Conservation (phyloP, 2,329 filamentous ascomycete species). For the Arthrobotrys sinensis region DNA sequence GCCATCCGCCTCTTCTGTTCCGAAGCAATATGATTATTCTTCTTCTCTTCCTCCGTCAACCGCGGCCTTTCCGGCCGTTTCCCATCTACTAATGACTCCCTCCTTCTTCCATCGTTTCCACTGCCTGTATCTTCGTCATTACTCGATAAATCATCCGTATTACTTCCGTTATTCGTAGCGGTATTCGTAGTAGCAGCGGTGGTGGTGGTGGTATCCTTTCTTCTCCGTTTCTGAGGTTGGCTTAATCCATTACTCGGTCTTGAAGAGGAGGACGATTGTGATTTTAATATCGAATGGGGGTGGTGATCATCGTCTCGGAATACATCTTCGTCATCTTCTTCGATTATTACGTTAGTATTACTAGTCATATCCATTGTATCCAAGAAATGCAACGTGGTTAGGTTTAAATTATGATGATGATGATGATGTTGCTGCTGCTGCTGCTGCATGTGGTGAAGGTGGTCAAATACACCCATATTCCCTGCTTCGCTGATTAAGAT, state of each 20-base stretch:
- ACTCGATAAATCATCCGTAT: slow-evolving; percentile 26
- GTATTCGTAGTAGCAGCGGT: not conserved
- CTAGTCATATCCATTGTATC: slow-evolving; percentile 21
- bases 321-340: slow-evolving; percentile 23
- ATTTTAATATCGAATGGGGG: no score
- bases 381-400: slow-evolving; percentile 5
- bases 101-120: slow-evolving; percentile 24
- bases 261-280: not conserved
- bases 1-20: slow-evolving; percentile 71
- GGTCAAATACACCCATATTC: slow-evolving; percentile 17
- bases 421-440: not conserved
- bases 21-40: slow-evolving; percentile 80
- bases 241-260: not conserved
- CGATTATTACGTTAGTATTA: slow-evolving; percentile 10
- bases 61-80: slow-evolving; percentile 73
- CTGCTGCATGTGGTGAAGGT: not conserved
- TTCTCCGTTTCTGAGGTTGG: slow-evolving; percentile 49
- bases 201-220: slow-evolving; percentile 39
- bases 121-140: slow-evolving; percentile 44
- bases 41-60: slow-evolving; percentile 79
- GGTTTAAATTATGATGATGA: slow-evolving; percentile 9
- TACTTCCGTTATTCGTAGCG: slow-evolving; percentile 29
- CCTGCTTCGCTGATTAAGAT: slow-evolving; percentile 22
- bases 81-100: slow-evolving; percentile 32
- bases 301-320: no score